phyloP scores from a whole-genome alignment of 441 rosid species.

The Syzygium syzygioides region DNA sequence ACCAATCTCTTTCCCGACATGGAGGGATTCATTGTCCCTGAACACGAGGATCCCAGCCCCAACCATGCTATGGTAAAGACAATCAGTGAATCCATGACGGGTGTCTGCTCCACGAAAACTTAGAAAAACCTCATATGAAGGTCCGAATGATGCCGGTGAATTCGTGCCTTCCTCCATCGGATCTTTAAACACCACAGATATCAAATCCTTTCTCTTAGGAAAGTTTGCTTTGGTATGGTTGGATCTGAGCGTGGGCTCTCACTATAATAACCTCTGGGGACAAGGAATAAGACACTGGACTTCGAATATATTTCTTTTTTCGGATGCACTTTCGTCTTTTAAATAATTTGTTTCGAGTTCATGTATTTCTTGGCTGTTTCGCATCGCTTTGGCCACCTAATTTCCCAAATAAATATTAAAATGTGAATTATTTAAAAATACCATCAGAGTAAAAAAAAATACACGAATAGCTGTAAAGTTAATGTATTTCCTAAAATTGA shows the following conservation, averaged over 20 bases:
- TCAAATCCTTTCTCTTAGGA: not conserved
- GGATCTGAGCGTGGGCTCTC: not conserved
- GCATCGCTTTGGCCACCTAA: not conserved
- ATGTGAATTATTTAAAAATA: not conserved
- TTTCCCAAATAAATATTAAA: not conserved
- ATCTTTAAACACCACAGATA: not conserved
- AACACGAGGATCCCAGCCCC: not conserved
- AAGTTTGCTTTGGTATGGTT: not conserved
- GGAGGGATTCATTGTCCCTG: not conserved
- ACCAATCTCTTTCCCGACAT: not conserved
- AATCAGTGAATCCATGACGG: not conserved
- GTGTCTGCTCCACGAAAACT: not conserved
- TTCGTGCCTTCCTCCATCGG: not conserved
- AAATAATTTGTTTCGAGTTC: not conserved
- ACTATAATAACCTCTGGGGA: not conserved
- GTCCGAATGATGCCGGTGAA: not conserved
- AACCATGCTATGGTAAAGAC: not conserved
- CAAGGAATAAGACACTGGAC: not conserved
- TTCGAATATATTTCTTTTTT: not conserved
- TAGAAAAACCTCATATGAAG: not conserved
- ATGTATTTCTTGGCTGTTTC: not conserved
- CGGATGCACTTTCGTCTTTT: not conserved
- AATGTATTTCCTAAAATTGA: not conserved
- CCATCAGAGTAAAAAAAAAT: not conserved
- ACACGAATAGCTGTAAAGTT: not conserved